Evolutionary conservation across 176 grass and related monocot genomes (phyloP), one percentile per base, ranked within the genome.

Genomic region (Lolium perenne): DNA sequence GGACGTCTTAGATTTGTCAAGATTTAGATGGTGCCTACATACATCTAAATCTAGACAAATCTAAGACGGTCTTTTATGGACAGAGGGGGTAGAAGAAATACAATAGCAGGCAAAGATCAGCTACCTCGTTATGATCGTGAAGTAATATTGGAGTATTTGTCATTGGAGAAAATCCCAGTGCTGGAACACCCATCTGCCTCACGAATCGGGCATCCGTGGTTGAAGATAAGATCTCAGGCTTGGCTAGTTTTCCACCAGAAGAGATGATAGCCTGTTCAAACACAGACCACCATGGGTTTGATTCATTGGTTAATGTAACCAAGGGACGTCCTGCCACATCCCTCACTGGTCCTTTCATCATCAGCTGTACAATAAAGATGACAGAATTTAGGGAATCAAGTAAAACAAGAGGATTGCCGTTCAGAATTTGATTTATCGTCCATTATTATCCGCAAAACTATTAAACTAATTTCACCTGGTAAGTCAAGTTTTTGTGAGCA

Each of bases 101-200:
- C n/a, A 5, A 29, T 46, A 74, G 13, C 6, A 45, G 8, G n/a
- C 48, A 32, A 74, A 51, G 49, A 76, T 35, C 10, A 15, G 3
- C 20, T 46, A 94, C 97, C 90, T 98, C 97, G 32, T 95, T 95
- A 77, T 98, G 80, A 62, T 98, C 97, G 32, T 98, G 97, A 54
- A 98, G 90, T 76, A 98, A 70, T 78, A 98, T 91, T 20, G 97
- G 94, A 80, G 93, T 98, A 53, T 91, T 88, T 38, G 25, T 74
- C 97, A 98, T 98, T 0, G 97, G 97, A 49, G 97, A 98, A 92
- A 98, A 98, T 13, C 97, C 94, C 21, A 98, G 88, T 57, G 90
- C 66, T 4, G 92, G 97, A 48, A 98, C 94, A 72, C 97, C 97
- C 80, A 92, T 58, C 79, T 92, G 84, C 83, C 97, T 85, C 58